Evolutionary conservation across 805 yeast genomes (phyloP).

Genomic region (Metschnikowia chrysomelidarum): DNA sequence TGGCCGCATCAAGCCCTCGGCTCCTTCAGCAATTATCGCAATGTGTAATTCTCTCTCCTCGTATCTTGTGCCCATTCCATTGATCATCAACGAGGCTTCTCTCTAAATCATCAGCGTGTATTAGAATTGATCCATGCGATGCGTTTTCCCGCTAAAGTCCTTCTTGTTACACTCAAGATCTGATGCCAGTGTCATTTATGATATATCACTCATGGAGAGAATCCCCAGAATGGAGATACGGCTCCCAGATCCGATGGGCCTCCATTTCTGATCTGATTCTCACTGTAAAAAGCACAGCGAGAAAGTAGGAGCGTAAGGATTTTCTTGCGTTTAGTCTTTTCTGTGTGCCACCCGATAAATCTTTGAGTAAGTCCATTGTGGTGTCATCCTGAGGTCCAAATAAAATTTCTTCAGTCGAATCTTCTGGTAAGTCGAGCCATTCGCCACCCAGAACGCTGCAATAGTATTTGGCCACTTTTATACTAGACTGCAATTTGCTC

Average conservation of each 20-base stretch:
- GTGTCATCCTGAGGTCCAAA: conserved; percentile 8
- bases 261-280: conserved; percentile 11
- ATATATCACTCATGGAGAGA: too few relatives aligned
- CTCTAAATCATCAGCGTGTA: too few relatives aligned
- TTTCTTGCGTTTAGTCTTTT: too few relatives aligned
- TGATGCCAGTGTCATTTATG: too few relatives aligned
- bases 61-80: too few relatives aligned
- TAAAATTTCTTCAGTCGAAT: conserved; percentile 13
- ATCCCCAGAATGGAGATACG: conserved; percentile 5
- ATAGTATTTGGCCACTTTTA: conserved; percentile 9
- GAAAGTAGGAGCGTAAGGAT: conserved; percentile 14
- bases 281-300: conserved; percentile 15
- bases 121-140: too few relatives aligned
- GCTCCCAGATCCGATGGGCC: conserved; percentile 4
- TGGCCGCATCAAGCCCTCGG: too few relatives aligned
- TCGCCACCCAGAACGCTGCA: conserved; percentile 1
- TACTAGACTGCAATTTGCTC: conserved; percentile 11
- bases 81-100: too few relatives aligned
- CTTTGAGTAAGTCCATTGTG: conserved; percentile 13
- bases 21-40: too few relatives aligned
- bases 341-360: background rate
- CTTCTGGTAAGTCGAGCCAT: conserved; percentile 3
- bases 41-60: too few relatives aligned
- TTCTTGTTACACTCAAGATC: too few relatives aligned
- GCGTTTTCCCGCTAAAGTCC: too few relatives aligned